These are phyloP conservation scores for Globisporangium emineosum DNA, from an alignment of 352 stramenopile genomes.

Conservation along the genomic window DNA sequence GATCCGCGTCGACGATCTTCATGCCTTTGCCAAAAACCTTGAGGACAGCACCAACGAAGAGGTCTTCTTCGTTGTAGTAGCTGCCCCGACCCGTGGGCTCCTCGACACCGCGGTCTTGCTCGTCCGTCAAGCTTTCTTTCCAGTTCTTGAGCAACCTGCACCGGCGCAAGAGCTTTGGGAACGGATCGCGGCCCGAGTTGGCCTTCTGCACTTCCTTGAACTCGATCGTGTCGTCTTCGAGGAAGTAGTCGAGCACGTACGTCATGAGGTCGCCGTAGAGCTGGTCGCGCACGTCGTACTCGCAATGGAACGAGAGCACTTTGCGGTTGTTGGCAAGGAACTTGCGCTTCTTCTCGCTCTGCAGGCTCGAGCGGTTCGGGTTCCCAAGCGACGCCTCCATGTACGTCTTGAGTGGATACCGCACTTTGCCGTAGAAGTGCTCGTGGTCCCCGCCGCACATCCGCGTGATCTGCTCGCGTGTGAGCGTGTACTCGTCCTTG, in stretches of 20 bases:
- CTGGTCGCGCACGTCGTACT: constrained; percentile 80
- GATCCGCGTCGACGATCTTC: constrained; percentile 73
- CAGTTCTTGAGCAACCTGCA: constrained; percentile 63
- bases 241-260: constrained; percentile 84
- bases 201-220: constrained; percentile 78
- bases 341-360: constrained; percentile 81
- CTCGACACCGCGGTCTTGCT: constrained; percentile 78
- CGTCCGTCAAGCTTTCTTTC: constrained; percentile 59
- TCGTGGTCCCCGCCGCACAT: constrained; percentile 69
- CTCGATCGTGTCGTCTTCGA: constrained; percentile 89
- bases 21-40: constrained; percentile 69
- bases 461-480: constrained; percentile 70
- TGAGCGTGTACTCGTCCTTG: constrained; percentile 81
- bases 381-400: constrained; percentile 84
- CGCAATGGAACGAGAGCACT: constrained; percentile 80
- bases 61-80: constrained; percentile 75
- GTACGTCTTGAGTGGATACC: constrained; percentile 80
- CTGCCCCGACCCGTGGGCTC: constrained; percentile 49
- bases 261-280: constrained; percentile 79
- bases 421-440: constrained; percentile 71
- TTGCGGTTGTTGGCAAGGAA: constrained; percentile 88
- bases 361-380: constrained; percentile 50
- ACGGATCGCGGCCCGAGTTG: constrained; percentile 83
- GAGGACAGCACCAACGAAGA: constrained; percentile 59
- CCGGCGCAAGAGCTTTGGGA: constrained; percentile 71